Conservation (phyloP, 768 basidiomycete genomes). For the Sarcodon aspratus region DNA sequence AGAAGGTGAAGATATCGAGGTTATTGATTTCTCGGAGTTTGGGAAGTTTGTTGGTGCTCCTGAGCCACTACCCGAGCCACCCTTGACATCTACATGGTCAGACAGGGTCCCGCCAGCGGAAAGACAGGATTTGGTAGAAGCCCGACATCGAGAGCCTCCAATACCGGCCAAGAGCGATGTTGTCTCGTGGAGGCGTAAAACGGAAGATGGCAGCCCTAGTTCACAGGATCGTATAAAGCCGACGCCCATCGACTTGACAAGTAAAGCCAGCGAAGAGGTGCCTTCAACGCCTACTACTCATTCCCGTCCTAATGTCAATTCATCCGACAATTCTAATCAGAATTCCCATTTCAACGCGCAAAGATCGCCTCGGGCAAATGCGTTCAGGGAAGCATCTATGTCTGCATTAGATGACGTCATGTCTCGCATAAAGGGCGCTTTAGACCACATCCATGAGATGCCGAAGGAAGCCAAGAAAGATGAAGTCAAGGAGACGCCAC, state of each 20-base stretch:
- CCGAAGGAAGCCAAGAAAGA: slow-evolving; percentile 15
- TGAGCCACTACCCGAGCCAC: slow-evolving; percentile 11
- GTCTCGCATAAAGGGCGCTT: slow-evolving; percentile 75
- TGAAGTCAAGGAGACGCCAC: background rate
- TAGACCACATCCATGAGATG: slow-evolving; percentile 52
- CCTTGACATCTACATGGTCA: slow-evolving; percentile 15
- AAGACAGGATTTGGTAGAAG: slow-evolving; percentile 35
- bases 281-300: background rate
- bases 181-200: slow-evolving; percentile 33
- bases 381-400: slow-evolving; percentile 45
- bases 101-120: slow-evolving; percentile 53
- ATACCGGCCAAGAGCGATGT: slow-evolving; percentile 22
- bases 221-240: background rate
- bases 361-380: slow-evolving; percentile 14
- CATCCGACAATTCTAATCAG: slow-evolving; percentile 1
- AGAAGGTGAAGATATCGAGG: slow-evolving; percentile 54
- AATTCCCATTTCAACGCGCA: slow-evolving; percentile 1
- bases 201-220: background rate
- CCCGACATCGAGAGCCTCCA: slow-evolving; percentile 2
- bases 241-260: background rate
- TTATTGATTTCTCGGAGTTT: slow-evolving; percentile 74
- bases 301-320: background rate
- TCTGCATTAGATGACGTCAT: slow-evolving; percentile 73
- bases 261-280: slow-evolving; percentile 1
- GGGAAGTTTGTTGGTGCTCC: slow-evolving; percentile 49